phyloP scores from a whole-genome alignment of 2,329 filamentous ascomycete genomes.

The Sclerotinia nivalis region DNA sequence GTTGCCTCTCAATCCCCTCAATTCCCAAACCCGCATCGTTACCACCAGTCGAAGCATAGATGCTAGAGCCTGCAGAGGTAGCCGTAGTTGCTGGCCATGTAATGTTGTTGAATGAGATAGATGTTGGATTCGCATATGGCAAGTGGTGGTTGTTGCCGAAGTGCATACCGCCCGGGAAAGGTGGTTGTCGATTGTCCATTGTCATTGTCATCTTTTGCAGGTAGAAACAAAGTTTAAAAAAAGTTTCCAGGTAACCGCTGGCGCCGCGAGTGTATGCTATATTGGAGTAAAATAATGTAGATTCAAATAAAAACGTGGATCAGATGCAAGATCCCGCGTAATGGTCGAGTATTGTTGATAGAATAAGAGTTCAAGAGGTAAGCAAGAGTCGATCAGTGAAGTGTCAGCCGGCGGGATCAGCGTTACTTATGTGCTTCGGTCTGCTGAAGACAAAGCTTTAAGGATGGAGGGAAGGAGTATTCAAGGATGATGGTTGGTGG shows the following conservation, averaged over 20 bases:
- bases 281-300: slow-evolving; percentile 26
- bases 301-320: slow-evolving; percentile 34
- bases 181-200: slow-evolving; percentile 75
- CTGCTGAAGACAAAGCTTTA: slow-evolving; percentile 26
- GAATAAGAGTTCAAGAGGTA: slow-evolving; percentile 27
- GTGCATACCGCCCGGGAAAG: slow-evolving; percentile 65
- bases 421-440: slow-evolving; percentile 41
- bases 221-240: slow-evolving; percentile 25
- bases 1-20: slow-evolving; percentile 58
- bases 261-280: background rate
- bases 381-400: slow-evolving; percentile 34
- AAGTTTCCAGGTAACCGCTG: slow-evolving; percentile 19
- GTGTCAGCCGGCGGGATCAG: slow-evolving; percentile 37
- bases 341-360: slow-evolving; percentile 17
- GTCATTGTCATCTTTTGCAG: slow-evolving; percentile 79
- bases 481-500: slow-evolving; percentile 35
- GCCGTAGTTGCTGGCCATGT: slow-evolving; percentile 72
- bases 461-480: slow-evolving; percentile 24
- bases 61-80: slow-evolving; percentile 51
- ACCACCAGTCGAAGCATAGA: slow-evolving; percentile 56
- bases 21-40: slow-evolving; percentile 61
- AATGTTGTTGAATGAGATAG: slow-evolving; percentile 63
- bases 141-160: slow-evolving; percentile 65
- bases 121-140: slow-evolving; percentile 57
- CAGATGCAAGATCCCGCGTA: slow-evolving; percentile 41